Conservation (phyloP, 106 monocot genomes). For the Gastrodia elata region DNA sequence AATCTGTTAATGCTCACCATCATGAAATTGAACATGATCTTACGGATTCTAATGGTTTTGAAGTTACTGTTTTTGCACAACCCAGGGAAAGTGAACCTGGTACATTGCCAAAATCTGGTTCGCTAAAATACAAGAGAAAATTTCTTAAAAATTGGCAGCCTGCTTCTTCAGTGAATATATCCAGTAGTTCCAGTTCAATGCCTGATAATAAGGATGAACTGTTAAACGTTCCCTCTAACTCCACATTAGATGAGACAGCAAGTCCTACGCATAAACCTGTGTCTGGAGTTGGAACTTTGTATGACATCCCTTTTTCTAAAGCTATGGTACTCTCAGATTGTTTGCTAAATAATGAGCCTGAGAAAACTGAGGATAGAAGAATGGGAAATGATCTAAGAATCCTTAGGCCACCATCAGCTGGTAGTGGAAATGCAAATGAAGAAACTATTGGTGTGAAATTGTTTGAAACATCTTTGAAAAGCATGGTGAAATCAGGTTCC, state of each 20-base stretch:
- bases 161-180: constrained; percentile 10
- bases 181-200: constrained; percentile 8
- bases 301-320: constrained; percentile 1
- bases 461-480: not conserved
- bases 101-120: constrained; percentile 10
- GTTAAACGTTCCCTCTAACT: not conserved
- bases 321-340: constrained; percentile 6
- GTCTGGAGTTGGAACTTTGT: not conserved
- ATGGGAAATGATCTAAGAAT: not conserved
- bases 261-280: not conserved
- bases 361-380: not conserved
- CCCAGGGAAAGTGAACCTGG: constrained; percentile 6
- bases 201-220: constrained; percentile 10
- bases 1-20: not conserved
- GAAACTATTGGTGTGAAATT: constrained; percentile 3
- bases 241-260: not conserved
- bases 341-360: constrained; percentile 7
- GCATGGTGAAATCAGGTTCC: constrained; percentile 4
- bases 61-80: constrained; percentile 5
- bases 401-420: constrained; percentile 7
- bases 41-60: constrained; percentile 3
- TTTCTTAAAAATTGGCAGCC: constrained; percentile 16
- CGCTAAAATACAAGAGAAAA: constrained; percentile 22
- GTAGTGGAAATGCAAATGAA: constrained; percentile 5
- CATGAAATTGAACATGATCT: not conserved